Base-by-base conservation (phyloP, 2,329 filamentous ascomycete genomes). In the Pseudopithomyces maydicus region DNA sequence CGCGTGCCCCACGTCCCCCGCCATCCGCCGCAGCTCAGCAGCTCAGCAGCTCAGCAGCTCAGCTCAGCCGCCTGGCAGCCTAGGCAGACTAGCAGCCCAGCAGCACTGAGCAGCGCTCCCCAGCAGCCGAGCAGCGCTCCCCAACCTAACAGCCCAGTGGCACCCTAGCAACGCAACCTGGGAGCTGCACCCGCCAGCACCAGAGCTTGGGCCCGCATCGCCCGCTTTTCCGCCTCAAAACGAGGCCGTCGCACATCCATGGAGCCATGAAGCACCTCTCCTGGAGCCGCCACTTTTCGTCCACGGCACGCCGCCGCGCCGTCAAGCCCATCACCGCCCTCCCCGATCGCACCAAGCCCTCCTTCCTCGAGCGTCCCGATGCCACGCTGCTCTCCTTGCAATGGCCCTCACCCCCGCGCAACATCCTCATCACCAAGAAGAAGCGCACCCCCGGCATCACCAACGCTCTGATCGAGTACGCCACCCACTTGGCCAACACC, bases 401-500 rank as follows among this genome's bases (percentile, higher is more conserved):
- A 77, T 91, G 88, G 88, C 86, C 87, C 5, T 80, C 82, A 15
- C 87, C 88, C 35, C 88, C 87, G 2, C 84, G 85, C 50, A 91
- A 90, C 65, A 79, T 91, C 52, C 80, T 91, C 56, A 76, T 91
- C 54, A 84, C 90, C 44, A 88, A 88, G 73, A 91, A 91, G 72
- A 82, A 86, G 61, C 79, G 83, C 62, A 83, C 84, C 2, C 78
- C 81, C 2, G 75, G 77, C 26, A 83, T 87, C 50, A 85, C 83
- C 26, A 74, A 80, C 14, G 84, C 85, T 2, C 73, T 88, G 36
- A 69, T 86, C 57, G 84, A 87, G 66, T 87, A 87, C 68, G 80
- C 81, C 42, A 80, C 81, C 70, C 90, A 98, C 75, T 85, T 97
- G 56, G 85, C 88, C 64, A 82, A 81, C 59, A 91, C 91, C 57